Base-by-base conservation (phyloP, 768 basidiomycete genomes). In the Russula vinacea region DNA sequence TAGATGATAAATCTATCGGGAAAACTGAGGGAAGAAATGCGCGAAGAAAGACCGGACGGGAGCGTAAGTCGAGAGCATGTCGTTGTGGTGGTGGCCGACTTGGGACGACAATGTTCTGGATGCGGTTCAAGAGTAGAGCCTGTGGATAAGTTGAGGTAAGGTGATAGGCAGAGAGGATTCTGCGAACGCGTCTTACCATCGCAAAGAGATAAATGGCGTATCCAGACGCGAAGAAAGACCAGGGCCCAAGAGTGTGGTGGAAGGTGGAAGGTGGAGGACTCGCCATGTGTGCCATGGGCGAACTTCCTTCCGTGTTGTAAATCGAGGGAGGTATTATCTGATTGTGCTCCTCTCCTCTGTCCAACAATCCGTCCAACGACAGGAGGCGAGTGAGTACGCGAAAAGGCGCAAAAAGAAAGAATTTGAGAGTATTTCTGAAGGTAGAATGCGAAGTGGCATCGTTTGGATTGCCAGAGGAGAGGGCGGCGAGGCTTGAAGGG, bases 21-120 rank as follows among this genome's bases (percentile, higher is more conserved):
- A 90, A 79, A n/a, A 88, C 44, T 19, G 75, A 70, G 50, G 73
- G 71, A 57, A 77, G 77, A 3, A 79, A 24, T 9, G 71, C 66
- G 55, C 65, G 57, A 59, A 68, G 29, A 65, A 60, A 32, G 51
- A 62, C 49, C 74, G 61, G 71, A 65, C 72, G 59, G 64, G 58
- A 33, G 56, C 58, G 60, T 53, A 51, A 45, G 42, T 56, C 24
- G 64, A 68, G 33, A 35, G 63, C 60, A 62, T 65, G 73, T 52
- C 70, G 74, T 58, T 64, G 67, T 56, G 69, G 70, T 44, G 74
- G 74, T 44, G 71, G 74, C 2, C 82, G 82, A 40, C 86, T 82
- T 14, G 90, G 90, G 0, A 89, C 83, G 51, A 90, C 84, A 49
- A 89, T 83, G 71, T 91, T 85, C 69, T 90, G 90, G 62, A 92